Conservation (phyloP, 805 yeast species). For the Candida namnaoensis region DNA sequence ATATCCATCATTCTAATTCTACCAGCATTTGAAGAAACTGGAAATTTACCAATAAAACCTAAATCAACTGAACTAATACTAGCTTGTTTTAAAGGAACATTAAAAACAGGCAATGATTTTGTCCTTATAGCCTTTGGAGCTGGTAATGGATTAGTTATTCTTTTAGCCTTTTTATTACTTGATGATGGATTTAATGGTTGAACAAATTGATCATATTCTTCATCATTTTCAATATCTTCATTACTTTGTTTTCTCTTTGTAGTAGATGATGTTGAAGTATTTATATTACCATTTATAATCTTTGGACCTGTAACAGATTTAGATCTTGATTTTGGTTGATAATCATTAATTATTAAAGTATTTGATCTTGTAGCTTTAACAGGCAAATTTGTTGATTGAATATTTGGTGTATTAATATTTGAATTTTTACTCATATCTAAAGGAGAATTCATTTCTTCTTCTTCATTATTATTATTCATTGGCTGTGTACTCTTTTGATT, state of each 20-base stretch:
- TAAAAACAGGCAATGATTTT: constrained; percentile 30
- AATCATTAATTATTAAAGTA: background rate
- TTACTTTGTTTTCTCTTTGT: background rate
- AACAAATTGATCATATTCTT: constrained; percentile 6
- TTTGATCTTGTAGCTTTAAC: background rate
- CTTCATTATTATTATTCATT: no score
- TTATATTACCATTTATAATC: background rate
- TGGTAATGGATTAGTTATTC: constrained; percentile 32
- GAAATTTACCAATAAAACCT: no score
- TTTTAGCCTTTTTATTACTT: constrained; percentile 8
- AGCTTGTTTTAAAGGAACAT: background rate
- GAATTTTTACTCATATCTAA: no score
- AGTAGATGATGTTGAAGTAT: constrained; percentile 2
- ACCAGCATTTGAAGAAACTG: constrained; percentile 16
- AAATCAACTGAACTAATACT: no score
- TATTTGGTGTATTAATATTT: no score
- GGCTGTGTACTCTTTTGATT: constrained; percentile 1
- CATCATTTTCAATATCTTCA: constrained; percentile 6
- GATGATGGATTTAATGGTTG: constrained; percentile 6
- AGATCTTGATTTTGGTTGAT: background rate
- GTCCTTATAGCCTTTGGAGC: constrained; percentile 40
- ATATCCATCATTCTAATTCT: constrained; percentile 19
- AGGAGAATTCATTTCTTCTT: constrained; percentile 6
- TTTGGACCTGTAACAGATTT: background rate
- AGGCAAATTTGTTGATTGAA: background rate